A percentile compares a stretch with the other conserved stretches of the same genome.
These are phyloP conservation scores for Gracilaria gracilis DNA, from an alignment of 23 red algal species.

Conservation along the genomic window DNA sequence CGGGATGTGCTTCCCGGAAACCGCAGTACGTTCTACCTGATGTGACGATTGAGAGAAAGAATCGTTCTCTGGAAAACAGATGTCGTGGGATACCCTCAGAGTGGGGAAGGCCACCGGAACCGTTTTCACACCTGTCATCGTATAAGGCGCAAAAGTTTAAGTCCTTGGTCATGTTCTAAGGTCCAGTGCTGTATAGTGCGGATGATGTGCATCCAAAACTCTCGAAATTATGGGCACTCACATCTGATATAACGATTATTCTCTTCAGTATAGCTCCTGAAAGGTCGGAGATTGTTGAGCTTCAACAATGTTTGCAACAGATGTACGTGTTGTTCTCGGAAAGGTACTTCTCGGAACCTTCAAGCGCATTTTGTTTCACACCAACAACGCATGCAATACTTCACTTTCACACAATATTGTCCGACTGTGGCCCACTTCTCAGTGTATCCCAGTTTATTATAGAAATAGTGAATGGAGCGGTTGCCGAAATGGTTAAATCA, in stretches of 20 bases:
- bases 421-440: neutral
- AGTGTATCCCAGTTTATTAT: conserved; percentile 6
- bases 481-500: neutral
- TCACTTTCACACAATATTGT: neutral
- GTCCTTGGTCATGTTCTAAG: conserved; percentile 8
- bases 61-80: neutral
- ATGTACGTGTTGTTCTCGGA: no score
- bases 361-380: neutral
- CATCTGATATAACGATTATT: no score
- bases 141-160: conserved; percentile 26
- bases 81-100: neutral
- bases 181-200: neutral
- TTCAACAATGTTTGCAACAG: no score
- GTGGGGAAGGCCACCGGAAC: conserved; percentile 14
- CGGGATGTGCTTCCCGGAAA: neutral
- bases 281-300: no score
- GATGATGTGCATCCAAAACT: neutral
- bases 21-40: neutral
- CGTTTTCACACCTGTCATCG: neutral
- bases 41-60: neutral
- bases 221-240: neutral
- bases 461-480: neutral
- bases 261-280: no score
- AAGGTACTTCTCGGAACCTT: no score
- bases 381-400: conserved; percentile 4